Base-by-base conservation (phyloP, 768 basidiomycete species). In the Auricularia heimuer region DNA sequence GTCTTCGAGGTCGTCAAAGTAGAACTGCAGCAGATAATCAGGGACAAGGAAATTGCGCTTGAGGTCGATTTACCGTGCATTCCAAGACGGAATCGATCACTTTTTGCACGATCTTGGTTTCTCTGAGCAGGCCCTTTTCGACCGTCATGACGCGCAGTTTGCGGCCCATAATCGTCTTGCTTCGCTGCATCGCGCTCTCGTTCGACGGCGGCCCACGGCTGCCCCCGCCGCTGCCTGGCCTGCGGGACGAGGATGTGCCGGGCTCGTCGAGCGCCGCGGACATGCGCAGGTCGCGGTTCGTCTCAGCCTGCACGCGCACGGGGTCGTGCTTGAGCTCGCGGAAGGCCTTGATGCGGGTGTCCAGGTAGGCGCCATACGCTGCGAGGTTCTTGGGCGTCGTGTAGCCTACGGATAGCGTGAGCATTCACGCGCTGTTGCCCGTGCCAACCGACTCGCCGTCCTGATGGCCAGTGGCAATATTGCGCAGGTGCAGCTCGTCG, bases 241-340 rank as follows among this genome's bases (percentile, higher is more conserved):
- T 69, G 73, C 67, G 64, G 69, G 70, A 70, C 73, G 71, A 67
- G 65, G 70, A 63, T 76, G 73, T 7, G 75, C 75, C 71, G 69
- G 56, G 56, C 63, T 89, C 87, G 65, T 89, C 88, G 51, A 89
- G 76, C 3, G 81, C 80, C 45, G 77, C 72, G 3, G 85, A 87
- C 67, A 85, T 83, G 29, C 91, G 85, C 78, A 89, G 76, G 71
- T 94, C 92, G 44, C 94, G 86, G 73, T 98, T 98, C 3, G 84
- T 83, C 75, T 99, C 97, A 1, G 92, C 87, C 77, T 98, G 96
- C 4, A 96, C 94, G 29, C 89, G 84, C 47, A 99, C 86, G 21
- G 93, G 89, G 72, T 99, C 97, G 69, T 98, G 95, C 69, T 94
- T 93, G 66, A 98, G 80, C 65, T 95, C 92, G 61, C 84, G 84